phyloP scores from a whole-genome alignment of 768 basidiomycete species.

The Hygrocybe coccinea region DNA sequence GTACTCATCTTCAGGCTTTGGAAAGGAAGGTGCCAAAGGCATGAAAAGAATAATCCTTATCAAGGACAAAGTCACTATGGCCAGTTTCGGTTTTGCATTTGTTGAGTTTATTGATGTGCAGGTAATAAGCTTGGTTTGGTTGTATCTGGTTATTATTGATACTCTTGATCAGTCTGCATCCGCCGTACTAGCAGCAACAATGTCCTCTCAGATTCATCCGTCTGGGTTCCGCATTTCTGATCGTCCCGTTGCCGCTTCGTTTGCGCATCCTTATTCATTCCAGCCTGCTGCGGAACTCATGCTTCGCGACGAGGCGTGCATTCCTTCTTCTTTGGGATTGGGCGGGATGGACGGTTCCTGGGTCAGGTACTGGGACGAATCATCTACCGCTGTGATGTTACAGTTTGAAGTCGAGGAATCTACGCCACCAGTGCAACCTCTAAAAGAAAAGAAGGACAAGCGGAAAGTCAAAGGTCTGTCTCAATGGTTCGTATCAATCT shows the following conservation, averaged over 20 bases:
- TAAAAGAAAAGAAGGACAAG: constrained; percentile 53
- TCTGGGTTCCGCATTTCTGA: constrained; percentile 92
- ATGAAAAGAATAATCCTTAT: constrained; percentile 86
- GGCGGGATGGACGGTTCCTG: constrained; percentile 70
- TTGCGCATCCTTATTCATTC: constrained; percentile 89
- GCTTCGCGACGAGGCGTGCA: constrained; percentile 70
- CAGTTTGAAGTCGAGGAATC: constrained; percentile 76
- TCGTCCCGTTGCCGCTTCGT: constrained; percentile 84
- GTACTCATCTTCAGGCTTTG: constrained; percentile 72
- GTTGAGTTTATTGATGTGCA: constrained; percentile 84
- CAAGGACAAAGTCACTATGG: constrained; percentile 82
- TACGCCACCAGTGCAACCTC: constrained; percentile 31
- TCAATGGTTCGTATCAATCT: neutral
- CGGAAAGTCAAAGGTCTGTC: constrained; percentile 52
- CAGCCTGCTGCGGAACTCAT: constrained; percentile 72
- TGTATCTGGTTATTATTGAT: neutral
- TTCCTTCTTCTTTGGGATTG: constrained; percentile 59
- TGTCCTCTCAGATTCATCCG: constrained; percentile 84
- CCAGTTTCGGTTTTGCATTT: constrained; percentile 91
- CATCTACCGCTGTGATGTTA: constrained; percentile 65
- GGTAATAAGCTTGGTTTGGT: constrained; percentile 38
- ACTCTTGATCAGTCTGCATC: constrained; percentile 63
- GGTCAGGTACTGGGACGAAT: constrained; percentile 92
- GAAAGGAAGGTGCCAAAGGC: constrained; percentile 74
- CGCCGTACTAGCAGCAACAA: constrained; percentile 73